These are phyloP conservation scores for Botrytis cinerea DNA, from an alignment of 2,329 filamentous ascomycete species.

Conservation along the genomic window DNA sequence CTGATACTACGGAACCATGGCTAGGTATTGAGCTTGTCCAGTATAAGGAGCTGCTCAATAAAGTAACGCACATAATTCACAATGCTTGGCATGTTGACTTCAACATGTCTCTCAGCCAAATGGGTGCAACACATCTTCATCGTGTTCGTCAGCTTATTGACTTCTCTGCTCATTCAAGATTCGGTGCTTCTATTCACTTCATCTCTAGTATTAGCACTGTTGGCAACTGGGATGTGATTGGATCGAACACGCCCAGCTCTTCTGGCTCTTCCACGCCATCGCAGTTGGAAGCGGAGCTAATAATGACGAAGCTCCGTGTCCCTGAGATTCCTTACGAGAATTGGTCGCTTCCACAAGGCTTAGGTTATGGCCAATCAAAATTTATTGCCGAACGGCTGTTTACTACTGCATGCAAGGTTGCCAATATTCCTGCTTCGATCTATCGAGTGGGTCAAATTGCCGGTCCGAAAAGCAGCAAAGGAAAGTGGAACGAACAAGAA, in stretches of 20 bases:
- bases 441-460: slow-evolving; percentile 53
- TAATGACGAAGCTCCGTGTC: slow-evolving; percentile 32
- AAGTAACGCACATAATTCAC: slow-evolving; percentile 18
- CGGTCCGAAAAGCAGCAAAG: slow-evolving; percentile 34
- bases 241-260: background rate
- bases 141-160: slow-evolving; percentile 17
- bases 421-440: slow-evolving; percentile 45
- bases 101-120: slow-evolving; percentile 41
- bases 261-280: background rate
- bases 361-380: slow-evolving; percentile 37
- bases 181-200: slow-evolving; percentile 29
- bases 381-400: slow-evolving; percentile 44
- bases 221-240: background rate
- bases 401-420: slow-evolving; percentile 43
- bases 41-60: slow-evolving; percentile 16
- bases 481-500: slow-evolving; percentile 17
- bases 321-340: slow-evolving; percentile 44
- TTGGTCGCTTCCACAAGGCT: slow-evolving; percentile 2
- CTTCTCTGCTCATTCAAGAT: slow-evolving; percentile 14
- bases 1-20: slow-evolving; percentile 41
- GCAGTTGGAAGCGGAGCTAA: background rate
- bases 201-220: slow-evolving; percentile 36
- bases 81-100: slow-evolving; percentile 46
- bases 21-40: slow-evolving; percentile 49
- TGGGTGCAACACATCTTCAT: slow-evolving; percentile 26